A percentile compares a stretch with the other conserved stretches of the same genome.
Evolutionary conservation across 2,329 filamentous ascomycete genomes (phyloP).

Genomic region (Rutstroemia sp.): DNA sequence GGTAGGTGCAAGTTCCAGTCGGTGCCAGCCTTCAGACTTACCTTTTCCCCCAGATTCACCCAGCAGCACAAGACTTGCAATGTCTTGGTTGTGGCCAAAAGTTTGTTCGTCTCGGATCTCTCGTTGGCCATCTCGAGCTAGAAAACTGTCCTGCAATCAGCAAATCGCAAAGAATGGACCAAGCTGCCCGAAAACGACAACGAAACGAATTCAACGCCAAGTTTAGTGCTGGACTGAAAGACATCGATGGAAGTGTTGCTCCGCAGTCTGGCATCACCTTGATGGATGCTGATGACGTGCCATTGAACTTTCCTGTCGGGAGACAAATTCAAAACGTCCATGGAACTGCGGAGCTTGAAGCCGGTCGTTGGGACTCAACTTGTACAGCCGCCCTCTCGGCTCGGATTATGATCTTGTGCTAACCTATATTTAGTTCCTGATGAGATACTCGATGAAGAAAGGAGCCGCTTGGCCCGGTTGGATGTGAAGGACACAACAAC

Average conservation of each 20-base stretch:
- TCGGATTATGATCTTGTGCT: neutral
- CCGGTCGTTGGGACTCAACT: conserved; percentile 3
- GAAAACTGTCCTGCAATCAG: conserved; percentile 1
- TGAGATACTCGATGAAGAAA: neutral
- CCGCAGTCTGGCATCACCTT: neutral
- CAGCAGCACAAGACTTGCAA: conserved; percentile 4
- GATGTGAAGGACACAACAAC: neutral
- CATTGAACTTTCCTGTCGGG: neutral
- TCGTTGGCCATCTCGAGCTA: conserved; percentile 8
- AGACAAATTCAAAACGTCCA: neutral
- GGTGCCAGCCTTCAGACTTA: neutral
- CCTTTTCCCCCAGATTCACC: neutral
- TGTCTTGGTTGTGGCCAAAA: conserved; percentile 2
- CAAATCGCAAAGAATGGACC: neutral
- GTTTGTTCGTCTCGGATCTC: conserved; percentile 6
- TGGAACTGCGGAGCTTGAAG: neutral
- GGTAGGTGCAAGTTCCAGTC: neutral
- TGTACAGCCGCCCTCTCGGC: neutral
- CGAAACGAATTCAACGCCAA: conserved; percentile 3
- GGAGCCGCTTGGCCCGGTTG: neutral
- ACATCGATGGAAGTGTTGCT: neutral
- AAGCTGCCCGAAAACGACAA: conserved; percentile 1
- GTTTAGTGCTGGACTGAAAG: conserved; percentile 2
- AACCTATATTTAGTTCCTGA: neutral
- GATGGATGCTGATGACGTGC: neutral